Evolutionary conservation across 495 filamentous ascomycete genomes (phyloP).

Genomic region (Geoglossum glabrum): DNA sequence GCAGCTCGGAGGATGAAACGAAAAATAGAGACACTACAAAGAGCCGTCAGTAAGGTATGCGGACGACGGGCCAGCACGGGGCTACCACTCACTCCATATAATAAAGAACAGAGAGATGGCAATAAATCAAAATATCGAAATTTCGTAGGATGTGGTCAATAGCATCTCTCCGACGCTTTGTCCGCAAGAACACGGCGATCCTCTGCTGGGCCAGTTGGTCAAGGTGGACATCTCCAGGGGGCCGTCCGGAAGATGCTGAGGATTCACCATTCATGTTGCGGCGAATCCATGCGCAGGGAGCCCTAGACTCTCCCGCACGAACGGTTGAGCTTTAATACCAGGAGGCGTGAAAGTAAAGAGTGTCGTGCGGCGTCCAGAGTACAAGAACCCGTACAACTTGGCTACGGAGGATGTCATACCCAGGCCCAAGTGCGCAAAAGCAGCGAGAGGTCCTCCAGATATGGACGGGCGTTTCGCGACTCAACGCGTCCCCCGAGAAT

Average conservation of each 20-base stretch:
- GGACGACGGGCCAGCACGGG: background rate
- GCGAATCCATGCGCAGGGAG: background rate
- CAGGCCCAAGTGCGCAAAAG: no score
- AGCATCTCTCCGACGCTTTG: constrained; percentile 34
- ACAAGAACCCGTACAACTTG: no score
- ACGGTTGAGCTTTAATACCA: background rate
- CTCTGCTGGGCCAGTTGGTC: background rate
- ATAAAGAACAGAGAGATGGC: constrained; percentile 62
- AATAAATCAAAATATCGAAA: constrained; percentile 64
- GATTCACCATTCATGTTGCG: constrained; percentile 44
- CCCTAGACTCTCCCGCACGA: background rate
- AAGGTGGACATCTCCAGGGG: background rate
- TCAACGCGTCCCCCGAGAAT: background rate
- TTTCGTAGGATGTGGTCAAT: constrained; percentile 42
- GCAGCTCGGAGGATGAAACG: constrained; percentile 49
- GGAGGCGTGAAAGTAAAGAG: background rate
- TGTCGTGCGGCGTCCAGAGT: background rate
- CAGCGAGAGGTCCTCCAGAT: no score
- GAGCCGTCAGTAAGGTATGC: background rate
- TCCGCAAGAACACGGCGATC: constrained; percentile 10
- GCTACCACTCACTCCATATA: constrained; percentile 60
- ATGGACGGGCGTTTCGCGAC: no score
- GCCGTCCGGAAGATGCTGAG: constrained; percentile 24
- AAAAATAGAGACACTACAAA: constrained; percentile 52
- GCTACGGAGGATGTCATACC: no score